phyloP scores from a whole-genome alignment of 768 basidiomycete species.

The Rhizopogon vulgaris region DNA sequence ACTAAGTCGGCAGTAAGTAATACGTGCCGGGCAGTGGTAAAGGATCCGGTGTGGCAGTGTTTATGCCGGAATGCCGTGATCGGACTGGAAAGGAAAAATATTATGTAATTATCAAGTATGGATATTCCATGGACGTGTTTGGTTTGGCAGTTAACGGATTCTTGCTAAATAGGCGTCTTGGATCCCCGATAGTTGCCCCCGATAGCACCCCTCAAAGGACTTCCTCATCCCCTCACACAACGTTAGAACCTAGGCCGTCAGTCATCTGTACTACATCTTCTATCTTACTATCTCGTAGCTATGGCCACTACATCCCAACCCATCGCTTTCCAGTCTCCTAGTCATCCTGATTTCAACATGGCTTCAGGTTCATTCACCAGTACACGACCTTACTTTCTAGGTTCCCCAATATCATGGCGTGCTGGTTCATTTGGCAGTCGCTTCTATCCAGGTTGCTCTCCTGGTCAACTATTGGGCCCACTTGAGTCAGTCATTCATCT shows the following conservation, averaged over 20 bases:
- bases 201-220: not conserved
- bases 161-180: not conserved
- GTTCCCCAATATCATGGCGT: constrained; percentile 69
- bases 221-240: no score
- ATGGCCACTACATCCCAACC: constrained; percentile 39
- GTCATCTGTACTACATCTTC: constrained; percentile 4
- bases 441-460: constrained; percentile 58
- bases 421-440: constrained; percentile 59
- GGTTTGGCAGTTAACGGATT: constrained; percentile 2
- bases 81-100: constrained; percentile 19
- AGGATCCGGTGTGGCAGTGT: constrained; percentile 5
- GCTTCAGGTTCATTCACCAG: constrained; percentile 45
- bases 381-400: constrained; percentile 61
- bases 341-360: constrained; percentile 27
- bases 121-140: constrained; percentile 7
- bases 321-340: constrained; percentile 32
- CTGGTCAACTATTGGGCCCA: constrained; percentile 53
- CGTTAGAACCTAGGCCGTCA: constrained; percentile 1
- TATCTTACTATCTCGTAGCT: not conserved
- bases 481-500: constrained; percentile 49
- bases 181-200: constrained; percentile 5
- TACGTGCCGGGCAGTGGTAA: not conserved
- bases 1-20: not conserved
- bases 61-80: constrained; percentile 25
- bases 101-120: constrained; percentile 21